Base-by-base conservation (phyloP, 805 yeast species). In the Ogataea paraovalis region DNA sequence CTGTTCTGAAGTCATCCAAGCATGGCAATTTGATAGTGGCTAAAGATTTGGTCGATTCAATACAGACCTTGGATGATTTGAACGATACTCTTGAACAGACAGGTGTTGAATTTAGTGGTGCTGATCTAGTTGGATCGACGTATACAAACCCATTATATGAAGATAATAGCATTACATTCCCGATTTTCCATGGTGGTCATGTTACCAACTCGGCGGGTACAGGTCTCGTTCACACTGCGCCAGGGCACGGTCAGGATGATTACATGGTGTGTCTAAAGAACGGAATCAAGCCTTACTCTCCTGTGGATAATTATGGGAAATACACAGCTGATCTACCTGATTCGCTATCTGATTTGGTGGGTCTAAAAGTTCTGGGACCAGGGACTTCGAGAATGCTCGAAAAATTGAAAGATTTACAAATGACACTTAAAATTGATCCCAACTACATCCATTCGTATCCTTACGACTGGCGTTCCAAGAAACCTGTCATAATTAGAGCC, bases 161-260 rank as follows among this genome's bases (percentile, higher is more conserved):
- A 12, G 68, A 56, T 9, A 36, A 50, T 0, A 53, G 48, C 2
- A 51, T 47, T 2, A 52, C 48, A 3, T 78, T 74, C 51, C 96
- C 96, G 0, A 67, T 92, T 3, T 52, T 92, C 3, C 83, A 80
- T 48, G 97, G 94, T 4, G 79, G 76, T 45, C 96, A 91, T 65
- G 98, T 95, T 12, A 80, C 88, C 0, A 78, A 78, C 48, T 55
- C 76, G 1, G 81, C 94, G 0, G 99, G 99, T 65, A 88, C 99
- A 0, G 99, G 99, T 2, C 69, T 94, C 13, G 99, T 94, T 1
- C 99, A 94, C 62, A 86, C 89, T 19, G 98, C 99, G 0, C 98
- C 99, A 1, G 98, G 97, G 0, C 99, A 94, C 64, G 99, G 99
- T 58, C 79, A 82, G 58, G 99, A 94, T 55, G 99, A 94, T 70